These are phyloP conservation scores for Elongisporangium undulatum DNA, from an alignment of 352 stramenopile genomes.

Conservation along the genomic window DNA sequence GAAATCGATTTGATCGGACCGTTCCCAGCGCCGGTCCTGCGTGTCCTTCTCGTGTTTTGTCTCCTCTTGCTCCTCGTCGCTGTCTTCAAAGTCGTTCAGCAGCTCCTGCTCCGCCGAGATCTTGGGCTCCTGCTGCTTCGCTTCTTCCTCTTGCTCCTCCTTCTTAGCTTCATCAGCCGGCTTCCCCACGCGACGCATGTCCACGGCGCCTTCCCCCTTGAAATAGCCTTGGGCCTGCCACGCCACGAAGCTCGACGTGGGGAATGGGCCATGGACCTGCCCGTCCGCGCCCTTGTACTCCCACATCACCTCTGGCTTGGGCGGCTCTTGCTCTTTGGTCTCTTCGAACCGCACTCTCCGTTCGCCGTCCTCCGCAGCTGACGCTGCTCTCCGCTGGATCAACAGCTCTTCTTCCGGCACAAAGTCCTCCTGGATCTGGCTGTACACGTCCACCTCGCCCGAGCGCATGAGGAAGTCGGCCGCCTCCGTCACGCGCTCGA, in stretches of 20 bases:
- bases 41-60: constrained; percentile 14
- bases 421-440: constrained; percentile 80
- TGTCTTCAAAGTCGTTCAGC: constrained; percentile 85
- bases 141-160: constrained; percentile 15
- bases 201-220: constrained; percentile 58
- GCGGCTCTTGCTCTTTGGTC: constrained; percentile 41
- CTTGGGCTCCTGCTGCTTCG: constrained; percentile 19
- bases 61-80: constrained; percentile 46
- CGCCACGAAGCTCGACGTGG: constrained; percentile 64
- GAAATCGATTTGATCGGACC: constrained; percentile 76
- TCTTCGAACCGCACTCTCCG: constrained; percentile 18
- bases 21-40: constrained; percentile 39
- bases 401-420: constrained; percentile 55
- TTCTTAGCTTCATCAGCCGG: background rate
- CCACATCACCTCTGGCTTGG: constrained; percentile 53
- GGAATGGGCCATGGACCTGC: constrained; percentile 70
- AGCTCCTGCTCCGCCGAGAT: constrained; percentile 75
- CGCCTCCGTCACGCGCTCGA: constrained; percentile 74
- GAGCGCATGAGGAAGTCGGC: constrained; percentile 75
- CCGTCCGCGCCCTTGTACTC: constrained; percentile 74
- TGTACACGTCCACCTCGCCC: constrained; percentile 79
- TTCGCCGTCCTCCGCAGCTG: constrained; percentile 7
- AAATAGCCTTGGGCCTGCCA: constrained; percentile 81
- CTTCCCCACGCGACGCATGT: constrained; percentile 48
- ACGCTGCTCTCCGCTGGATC: constrained; percentile 25